Base-by-base conservation (phyloP, 176 grass and related monocot species). In the Coix lacrymajobi region DNA sequence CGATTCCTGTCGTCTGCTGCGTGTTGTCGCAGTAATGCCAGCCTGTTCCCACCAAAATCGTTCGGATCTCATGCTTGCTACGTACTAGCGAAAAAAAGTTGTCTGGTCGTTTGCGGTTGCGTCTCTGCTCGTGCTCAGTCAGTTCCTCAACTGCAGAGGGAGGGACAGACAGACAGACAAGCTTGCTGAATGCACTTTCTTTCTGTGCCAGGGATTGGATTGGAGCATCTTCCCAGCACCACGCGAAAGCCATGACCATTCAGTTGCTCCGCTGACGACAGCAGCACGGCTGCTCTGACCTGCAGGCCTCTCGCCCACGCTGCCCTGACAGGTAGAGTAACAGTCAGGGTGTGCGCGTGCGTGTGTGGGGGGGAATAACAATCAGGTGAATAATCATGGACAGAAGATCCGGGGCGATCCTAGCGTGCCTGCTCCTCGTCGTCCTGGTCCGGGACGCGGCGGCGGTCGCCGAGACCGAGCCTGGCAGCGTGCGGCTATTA, bases 381-480 rank as follows among this genome's bases (percentile, higher is more conserved):
- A 73, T 25, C 78, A 7, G 5, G 44, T 11, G 11, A 80, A 80
- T 69, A 41, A 70, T 71, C 68, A 98, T 98, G 96, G 87, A 57
- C 79, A 82, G 40, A 86, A 87, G 74, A 80, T 57, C 39, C 13
- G 34, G 62, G 48, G 25, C 30, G 6, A 33, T 90, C 78, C 72
- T 88, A 52, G 46, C 88, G 17, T 88, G 79, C 76, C 69, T 87
- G 51, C 81, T 87, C 67, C 28, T 92, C 19, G 40, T 86, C 22
- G 36, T 91, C 31, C 34, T 90, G 41, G 49, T 90, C 52, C 13
- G 65, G 4, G 62, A 82, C 1, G 70, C 31, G 30, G 69, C 71
- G 10, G 70, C 82, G 2, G 38, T 95, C 37, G 91, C 93, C 0
- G 72, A 88, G 80, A 87, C 95, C 0, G 92, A 98, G 79, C 75